Evolutionary conservation across 129 eudicot genomes (phyloP), one percentile per base, ranked within the genome.

Genomic region (Escallonia rubra): DNA sequence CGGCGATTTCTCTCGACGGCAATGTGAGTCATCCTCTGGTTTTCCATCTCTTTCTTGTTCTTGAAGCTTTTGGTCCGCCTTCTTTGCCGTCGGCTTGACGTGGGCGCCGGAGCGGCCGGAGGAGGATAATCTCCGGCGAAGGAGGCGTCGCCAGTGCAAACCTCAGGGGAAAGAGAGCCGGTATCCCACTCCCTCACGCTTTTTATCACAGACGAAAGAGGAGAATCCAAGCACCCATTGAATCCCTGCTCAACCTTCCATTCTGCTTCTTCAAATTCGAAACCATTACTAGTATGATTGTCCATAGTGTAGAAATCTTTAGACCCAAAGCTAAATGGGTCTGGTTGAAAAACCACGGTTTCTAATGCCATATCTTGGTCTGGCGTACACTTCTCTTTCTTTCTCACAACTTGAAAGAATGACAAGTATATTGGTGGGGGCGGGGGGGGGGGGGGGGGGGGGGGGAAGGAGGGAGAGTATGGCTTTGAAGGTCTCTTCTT

Each of bases 311-410:
- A 40, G 3, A 49, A 12, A 5, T 59, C 57, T 44, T 23, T 23
- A 23, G 34, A 23, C 34, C 34, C 34, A 23, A 23, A 58, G 15
- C 13, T 66, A 56, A 15, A 34, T 12, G 10, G 8, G n/a, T 66
- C 50, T 53, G 0, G 34, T 23, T 68, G 55, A 40, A 43, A 45
- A 3, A 47, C 51, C 14, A 77, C 23, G 13, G 73, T 57, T 53
- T 71, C 77, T 43, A 77, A 52, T n/a, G 69, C 77, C 82, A 77
- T 77, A 15, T n/a, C n/a, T n/a, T n/a, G n/a, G n/a, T n/a, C n/a
- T n/a, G 34, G 34, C 34, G 34, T 23, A 23, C 34, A 23, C 34
- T 23, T 23, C 63, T 43, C 57, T 43, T 43, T 55, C 53, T n/a
- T n/a, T 40, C 39, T 41, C 16, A 16, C 49, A 6, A 52, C 4